Base-by-base conservation (phyloP, 2,329 filamentous ascomycete species). In the Fusarium denticulatum region DNA sequence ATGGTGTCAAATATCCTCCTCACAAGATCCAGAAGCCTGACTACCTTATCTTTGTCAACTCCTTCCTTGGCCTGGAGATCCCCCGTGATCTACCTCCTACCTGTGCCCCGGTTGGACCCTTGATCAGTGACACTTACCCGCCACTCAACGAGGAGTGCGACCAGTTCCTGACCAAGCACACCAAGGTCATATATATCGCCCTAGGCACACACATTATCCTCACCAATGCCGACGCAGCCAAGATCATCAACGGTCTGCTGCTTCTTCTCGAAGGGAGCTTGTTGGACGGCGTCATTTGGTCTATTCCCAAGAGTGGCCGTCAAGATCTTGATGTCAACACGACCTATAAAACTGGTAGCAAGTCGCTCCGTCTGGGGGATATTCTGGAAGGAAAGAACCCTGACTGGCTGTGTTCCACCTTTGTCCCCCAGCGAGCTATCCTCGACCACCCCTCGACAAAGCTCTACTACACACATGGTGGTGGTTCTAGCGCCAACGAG, bases 401-500 rank as follows among this genome's bases (percentile, higher is more conserved):
- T 20, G 42, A 45, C 42, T 45, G 42, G 24, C 24, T 45, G 42
- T 13, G 24, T 45, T 45, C 42, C 6, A 26, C 42, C 1, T 45
- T 26, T 45, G 42, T 26, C 24, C 42, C 42, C 24, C 42, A 45
- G 42, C 42, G 42, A 10, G 10, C 42, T 9, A 45, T 45, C 12
- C 42, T 45, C 5, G 42, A 20, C 24, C 10, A 45, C 3, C 9
- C 16, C 42, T 45, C 42, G 3, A 26, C 24, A 26, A 45, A 45
- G 7, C 42, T 45, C 1, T 45, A 12, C 12, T 45, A 45, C 24
- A 45, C 42, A 7, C 42, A 45, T 20, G 42, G 42, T 0, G 42
- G 42, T 26, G 42, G 42, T 4, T 82, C 80, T 11, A 82, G 79
- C 60, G 82, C 81, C 32, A 85, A 85, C 63, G 84, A 85, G 69